These are phyloP conservation scores for Clitopilus hobsonii DNA, from an alignment of 768 basidiomycete genomes.

Conservation along the genomic window DNA sequence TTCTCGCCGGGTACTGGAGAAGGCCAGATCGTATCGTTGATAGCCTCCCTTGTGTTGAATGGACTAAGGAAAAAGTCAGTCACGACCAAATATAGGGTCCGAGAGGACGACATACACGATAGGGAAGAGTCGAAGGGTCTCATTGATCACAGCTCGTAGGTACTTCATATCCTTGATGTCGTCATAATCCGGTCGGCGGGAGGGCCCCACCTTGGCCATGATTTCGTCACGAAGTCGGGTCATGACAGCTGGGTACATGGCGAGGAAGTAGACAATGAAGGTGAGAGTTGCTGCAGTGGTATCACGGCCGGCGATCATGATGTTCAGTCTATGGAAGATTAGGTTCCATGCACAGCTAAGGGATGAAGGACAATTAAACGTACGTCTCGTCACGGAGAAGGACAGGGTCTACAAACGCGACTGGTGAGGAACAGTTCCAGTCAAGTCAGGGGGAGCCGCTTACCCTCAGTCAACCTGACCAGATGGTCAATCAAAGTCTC, in stretches of 20 bases:
- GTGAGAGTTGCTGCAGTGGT: constrained; percentile 42
- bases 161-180: constrained; percentile 62
- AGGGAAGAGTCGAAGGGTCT: constrained; percentile 54
- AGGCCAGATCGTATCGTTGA: constrained; percentile 44
- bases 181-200: constrained; percentile 45
- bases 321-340: constrained; percentile 29
- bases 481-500: constrained; percentile 55
- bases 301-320: constrained; percentile 44
- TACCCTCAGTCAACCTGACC: constrained; percentile 42
- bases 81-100: not conserved
- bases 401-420: constrained; percentile 26
- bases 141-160: constrained; percentile 61
- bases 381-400: constrained; percentile 46
- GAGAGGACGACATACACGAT: constrained; percentile 35
- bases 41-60: constrained; percentile 45
- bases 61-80: constrained; percentile 24
- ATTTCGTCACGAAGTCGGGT: constrained; percentile 53
- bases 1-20: constrained; percentile 39
- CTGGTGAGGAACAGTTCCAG: not conserved
- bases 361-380: constrained; percentile 1
- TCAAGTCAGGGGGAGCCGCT: constrained; percentile 9
- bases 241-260: constrained; percentile 45
- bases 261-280: constrained; percentile 39
- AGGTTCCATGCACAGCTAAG: not conserved
- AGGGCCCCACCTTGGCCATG: constrained; percentile 42